A percentile compares a stretch with the other conserved stretches of the same genome.
phyloP scores from a whole-genome alignment of 305 asterid species.

The Salvia sclarea region DNA sequence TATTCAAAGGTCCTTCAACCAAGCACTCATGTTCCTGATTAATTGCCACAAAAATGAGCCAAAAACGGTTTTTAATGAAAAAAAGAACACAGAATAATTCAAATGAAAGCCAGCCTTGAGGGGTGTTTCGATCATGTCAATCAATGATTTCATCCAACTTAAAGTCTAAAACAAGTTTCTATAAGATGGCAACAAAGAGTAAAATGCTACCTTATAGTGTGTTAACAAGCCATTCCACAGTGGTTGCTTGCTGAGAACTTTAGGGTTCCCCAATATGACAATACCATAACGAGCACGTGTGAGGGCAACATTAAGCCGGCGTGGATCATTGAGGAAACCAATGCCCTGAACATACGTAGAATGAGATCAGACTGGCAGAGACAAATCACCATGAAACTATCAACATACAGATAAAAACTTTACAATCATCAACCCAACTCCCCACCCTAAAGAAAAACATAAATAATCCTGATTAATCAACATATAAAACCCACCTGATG shows the following conservation, averaged over 20 bases:
- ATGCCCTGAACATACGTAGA: constrained; percentile 62
- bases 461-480: not conserved
- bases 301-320: constrained; percentile 98
- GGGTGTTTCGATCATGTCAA: constrained; percentile 8
- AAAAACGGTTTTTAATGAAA: not conserved
- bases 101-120: constrained; percentile 4
- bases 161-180: constrained; percentile 5
- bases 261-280: constrained; percentile 96
- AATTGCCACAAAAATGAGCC: not conserved
- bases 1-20: constrained; percentile 98
- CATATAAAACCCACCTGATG: constrained; percentile 69
- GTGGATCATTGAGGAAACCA: constrained; percentile 99
- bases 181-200: not conserved
- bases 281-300: constrained; percentile 99
- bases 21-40: constrained; percentile 94
- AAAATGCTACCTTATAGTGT: constrained; percentile 76
- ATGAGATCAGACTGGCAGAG: constrained; percentile 18
- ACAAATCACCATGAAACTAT: not conserved
- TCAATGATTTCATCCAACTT: not conserved
- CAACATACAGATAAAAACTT: constrained; percentile 12
- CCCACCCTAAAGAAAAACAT: not conserved
- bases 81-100: not conserved
- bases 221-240: constrained; percentile 95
- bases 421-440: constrained; percentile 6
- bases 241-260: constrained; percentile 96